These are phyloP conservation scores for Wickerhamiella sorbophila DNA, from an alignment of 805 yeast species.

Conservation along the genomic window DNA sequence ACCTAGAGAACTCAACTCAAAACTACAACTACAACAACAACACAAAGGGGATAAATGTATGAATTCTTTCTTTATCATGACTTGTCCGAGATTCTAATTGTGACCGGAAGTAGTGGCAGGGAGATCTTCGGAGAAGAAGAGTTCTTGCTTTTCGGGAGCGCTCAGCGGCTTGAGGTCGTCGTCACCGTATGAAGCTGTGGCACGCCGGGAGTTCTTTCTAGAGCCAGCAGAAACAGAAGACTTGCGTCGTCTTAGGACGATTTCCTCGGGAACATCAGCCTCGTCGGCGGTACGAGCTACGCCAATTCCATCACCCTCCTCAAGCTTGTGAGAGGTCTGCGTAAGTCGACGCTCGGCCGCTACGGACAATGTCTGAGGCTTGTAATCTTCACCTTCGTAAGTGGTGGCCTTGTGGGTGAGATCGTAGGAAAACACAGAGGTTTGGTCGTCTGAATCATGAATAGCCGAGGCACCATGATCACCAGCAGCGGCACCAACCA, in stretches of 20 bases:
- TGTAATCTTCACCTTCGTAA: slow-evolving; percentile 16
- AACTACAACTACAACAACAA: not conserved
- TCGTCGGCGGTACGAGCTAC: slow-evolving; percentile 22
- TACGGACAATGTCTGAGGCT: slow-evolving; percentile 22
- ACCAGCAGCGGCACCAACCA: slow-evolving; percentile 1
- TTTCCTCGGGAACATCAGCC: slow-evolving; percentile 15
- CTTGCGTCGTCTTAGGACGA: slow-evolving; percentile 18
- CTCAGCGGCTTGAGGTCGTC: slow-evolving; percentile 24
- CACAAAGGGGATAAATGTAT: not conserved
- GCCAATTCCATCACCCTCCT: slow-evolving; percentile 22
- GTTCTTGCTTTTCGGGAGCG: slow-evolving; percentile 6
- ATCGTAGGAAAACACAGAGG: slow-evolving; percentile 24
- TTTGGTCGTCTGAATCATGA: slow-evolving; percentile 14
- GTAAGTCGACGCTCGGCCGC: slow-evolving; percentile 24
- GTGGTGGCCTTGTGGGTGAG: slow-evolving; percentile 20
- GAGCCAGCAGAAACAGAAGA: slow-evolving; percentile 17
- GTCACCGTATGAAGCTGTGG: slow-evolving; percentile 25
- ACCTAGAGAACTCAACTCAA: no score
- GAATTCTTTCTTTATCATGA: not conserved
- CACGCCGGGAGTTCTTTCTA: slow-evolving; percentile 18
- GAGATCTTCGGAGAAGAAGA: slow-evolving; percentile 25
- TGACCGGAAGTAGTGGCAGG: slow-evolving; percentile 23
- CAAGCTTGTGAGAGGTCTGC: slow-evolving; percentile 23
- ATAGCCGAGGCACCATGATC: slow-evolving; percentile 2
- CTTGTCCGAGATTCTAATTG: not conserved